Conservation (phyloP, 208 protist genomes). For the Trypanosoma brucei region DNA sequence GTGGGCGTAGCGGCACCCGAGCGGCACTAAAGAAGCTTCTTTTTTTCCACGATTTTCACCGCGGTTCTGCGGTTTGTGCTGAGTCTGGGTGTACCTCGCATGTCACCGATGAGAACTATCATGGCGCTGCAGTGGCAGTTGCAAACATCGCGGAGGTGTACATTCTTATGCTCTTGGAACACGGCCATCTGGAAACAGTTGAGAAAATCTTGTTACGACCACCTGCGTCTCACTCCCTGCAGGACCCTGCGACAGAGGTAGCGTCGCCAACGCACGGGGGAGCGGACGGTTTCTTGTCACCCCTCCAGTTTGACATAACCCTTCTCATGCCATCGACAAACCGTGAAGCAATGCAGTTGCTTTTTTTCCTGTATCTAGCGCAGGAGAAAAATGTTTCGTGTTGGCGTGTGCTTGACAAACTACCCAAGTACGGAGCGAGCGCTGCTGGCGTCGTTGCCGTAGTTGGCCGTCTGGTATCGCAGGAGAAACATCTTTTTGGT, state of each 20-base stretch:
- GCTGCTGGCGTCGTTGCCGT: not conserved
- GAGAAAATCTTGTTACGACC: constrained; percentile 14
- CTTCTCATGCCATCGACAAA: constrained; percentile 18
- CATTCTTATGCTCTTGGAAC: constrained; percentile 17
- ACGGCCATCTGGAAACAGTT: constrained; percentile 4
- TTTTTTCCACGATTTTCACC: constrained; percentile 9
- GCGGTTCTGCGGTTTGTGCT: not conserved
- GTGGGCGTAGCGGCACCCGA: constrained; percentile 1
- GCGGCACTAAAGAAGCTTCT: constrained; percentile 8
- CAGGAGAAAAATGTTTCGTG: not conserved
- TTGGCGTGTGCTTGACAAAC: not conserved
- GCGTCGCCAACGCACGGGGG: not conserved
- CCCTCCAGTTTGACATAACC: not conserved
- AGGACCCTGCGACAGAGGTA: not conserved
- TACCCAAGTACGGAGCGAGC: not conserved
- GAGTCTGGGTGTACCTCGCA: not conserved
- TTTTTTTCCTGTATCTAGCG: constrained; percentile 19
- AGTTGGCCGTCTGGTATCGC: constrained; percentile 10
- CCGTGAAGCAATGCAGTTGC: constrained; percentile 20
- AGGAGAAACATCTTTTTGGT: constrained; percentile 16
- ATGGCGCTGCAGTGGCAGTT: constrained; percentile 1
- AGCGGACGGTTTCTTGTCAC: not conserved
- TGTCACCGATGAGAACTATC: not conserved
- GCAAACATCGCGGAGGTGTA: constrained; percentile 11
- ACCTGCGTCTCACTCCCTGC: not conserved